Conservation (phyloP, 208 protist genomes). For the Plasmodiophora brassicae region DNA sequence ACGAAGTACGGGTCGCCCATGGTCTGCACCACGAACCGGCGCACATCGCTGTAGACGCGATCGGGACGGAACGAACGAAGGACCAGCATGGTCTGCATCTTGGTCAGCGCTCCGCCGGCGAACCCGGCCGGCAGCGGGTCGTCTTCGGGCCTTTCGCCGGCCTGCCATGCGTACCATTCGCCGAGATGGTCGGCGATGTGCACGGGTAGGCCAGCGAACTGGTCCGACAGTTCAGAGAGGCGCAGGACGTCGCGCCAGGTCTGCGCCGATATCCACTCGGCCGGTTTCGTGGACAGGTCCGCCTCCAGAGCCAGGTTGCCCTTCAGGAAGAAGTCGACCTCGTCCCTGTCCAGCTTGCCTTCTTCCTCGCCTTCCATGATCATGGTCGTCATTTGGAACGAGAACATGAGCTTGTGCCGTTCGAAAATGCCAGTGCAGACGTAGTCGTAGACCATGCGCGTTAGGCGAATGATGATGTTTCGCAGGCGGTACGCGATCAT, state of each 20-base stretch:
- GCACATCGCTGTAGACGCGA: slow-evolving; percentile 83
- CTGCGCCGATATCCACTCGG: slow-evolving; percentile 82
- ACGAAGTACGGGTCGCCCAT: slow-evolving; percentile 87
- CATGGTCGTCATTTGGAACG: slow-evolving; percentile 90
- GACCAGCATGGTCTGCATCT: slow-evolving; percentile 86
- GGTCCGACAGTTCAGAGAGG: slow-evolving; percentile 56
- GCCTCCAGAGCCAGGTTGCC: slow-evolving; percentile 86
- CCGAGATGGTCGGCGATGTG: slow-evolving; percentile 64
- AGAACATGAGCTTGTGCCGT: slow-evolving; percentile 94
- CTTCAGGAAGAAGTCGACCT: slow-evolving; percentile 96
- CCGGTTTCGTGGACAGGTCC: slow-evolving; percentile 69
- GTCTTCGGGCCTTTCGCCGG: slow-evolving; percentile 83
- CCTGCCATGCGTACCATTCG: slow-evolving; percentile 82
- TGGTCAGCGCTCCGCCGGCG: slow-evolving; percentile 62
- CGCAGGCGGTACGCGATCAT: slow-evolving; percentile 81
- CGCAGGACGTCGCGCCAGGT: slow-evolving; percentile 89
- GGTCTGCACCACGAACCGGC: slow-evolving; percentile 81
- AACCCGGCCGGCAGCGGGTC: slow-evolving; percentile 74
- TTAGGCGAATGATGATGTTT: slow-evolving; percentile 93
- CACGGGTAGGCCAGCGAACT: slow-evolving; percentile 71
- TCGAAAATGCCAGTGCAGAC: slow-evolving; percentile 96
- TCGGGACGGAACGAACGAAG: slow-evolving; percentile 93
- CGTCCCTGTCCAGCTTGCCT: slow-evolving; percentile 65
- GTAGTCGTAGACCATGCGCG: slow-evolving; percentile 92
- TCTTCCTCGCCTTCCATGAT: slow-evolving; percentile 84